Conservation (phyloP, 2,329 filamentous ascomycete species). For the Colletotrichum sp. region DNA sequence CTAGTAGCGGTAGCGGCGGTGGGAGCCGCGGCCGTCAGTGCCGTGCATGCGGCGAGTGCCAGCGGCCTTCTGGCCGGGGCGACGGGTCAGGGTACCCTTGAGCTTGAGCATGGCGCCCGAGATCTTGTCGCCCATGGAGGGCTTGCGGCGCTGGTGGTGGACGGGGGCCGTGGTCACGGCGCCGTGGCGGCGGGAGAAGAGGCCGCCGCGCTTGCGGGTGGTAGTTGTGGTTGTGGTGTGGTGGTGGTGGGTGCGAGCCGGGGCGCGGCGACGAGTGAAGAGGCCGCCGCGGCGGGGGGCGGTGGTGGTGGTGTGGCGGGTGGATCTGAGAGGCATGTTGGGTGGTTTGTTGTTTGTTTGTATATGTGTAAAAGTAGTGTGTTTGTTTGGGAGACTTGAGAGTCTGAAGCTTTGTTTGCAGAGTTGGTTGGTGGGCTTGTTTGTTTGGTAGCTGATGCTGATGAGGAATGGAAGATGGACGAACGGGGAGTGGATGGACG, state of each 20-base stretch:
- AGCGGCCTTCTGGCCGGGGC: constrained; percentile 71
- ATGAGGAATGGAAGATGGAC: background rate
- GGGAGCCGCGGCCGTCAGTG: constrained; percentile 71
- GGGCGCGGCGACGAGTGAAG: constrained; percentile 28
- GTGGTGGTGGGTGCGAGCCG: constrained; percentile 24
- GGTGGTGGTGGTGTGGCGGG: constrained; percentile 22
- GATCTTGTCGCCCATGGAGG: constrained; percentile 77
- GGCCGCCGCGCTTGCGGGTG: constrained; percentile 42
- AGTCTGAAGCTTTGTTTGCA: background rate
- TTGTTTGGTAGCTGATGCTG: constrained; percentile 9
- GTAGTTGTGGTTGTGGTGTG: constrained; percentile 37
- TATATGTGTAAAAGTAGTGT: background rate
- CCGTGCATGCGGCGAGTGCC: constrained; percentile 77
- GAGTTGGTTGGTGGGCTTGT: background rate
- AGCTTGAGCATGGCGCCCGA: constrained; percentile 77
- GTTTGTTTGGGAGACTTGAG: constrained; percentile 3
- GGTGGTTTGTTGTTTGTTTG: background rate
- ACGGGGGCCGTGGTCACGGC: constrained; percentile 34
- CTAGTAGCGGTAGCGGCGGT: constrained; percentile 31
- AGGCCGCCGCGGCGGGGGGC: constrained; percentile 19
- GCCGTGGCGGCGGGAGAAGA: constrained; percentile 43
- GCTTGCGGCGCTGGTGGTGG: constrained; percentile 71
- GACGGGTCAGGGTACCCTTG: constrained; percentile 70
- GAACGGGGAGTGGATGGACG: background rate
- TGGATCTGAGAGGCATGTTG: constrained; percentile 37